Evolutionary conservation across 1,284 basidiomycete genomes (phyloP).

Genomic region (Coniophora puteana): DNA sequence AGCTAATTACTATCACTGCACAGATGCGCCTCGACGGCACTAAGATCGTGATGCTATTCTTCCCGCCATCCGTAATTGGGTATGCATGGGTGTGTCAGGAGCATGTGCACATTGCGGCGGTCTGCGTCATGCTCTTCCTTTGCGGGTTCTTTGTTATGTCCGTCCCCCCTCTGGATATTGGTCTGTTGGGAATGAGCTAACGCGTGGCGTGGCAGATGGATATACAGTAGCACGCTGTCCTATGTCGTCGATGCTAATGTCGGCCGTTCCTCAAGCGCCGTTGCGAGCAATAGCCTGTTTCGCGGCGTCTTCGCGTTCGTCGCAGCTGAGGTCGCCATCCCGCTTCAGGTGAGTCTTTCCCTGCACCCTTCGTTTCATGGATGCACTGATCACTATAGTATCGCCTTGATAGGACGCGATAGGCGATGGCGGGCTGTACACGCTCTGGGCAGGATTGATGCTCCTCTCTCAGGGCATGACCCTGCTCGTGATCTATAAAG

Average conservation of each 20-base stretch:
- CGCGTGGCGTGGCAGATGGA: conserved; percentile 47
- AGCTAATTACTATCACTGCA: conserved; percentile 3
- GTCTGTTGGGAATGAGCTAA: conserved; percentile 5
- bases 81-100: conserved; percentile 78
- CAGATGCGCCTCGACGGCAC: conserved; percentile 77
- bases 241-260: conserved; percentile 78
- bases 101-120: conserved; percentile 59
- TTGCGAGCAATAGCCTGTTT: conserved; percentile 69
- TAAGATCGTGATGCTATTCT: conserved; percentile 46
- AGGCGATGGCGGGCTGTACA: conserved; percentile 64
- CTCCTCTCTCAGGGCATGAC: conserved; percentile 37
- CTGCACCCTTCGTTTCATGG: neutral
- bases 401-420: conserved; percentile 37
- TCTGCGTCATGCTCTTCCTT: conserved; percentile 63
- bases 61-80: conserved; percentile 58
- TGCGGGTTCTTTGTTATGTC: conserved; percentile 72
- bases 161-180: conserved; percentile 18
- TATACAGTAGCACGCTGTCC: conserved; percentile 67
- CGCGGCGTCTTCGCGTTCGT: conserved; percentile 68
- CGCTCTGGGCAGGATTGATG: conserved; percentile 54
- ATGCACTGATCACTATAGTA: neutral
- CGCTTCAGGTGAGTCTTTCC: conserved; percentile 43
- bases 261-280: conserved; percentile 69
- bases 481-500: conserved; percentile 40
- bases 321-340: conserved; percentile 67